These are phyloP conservation scores for Gaillardinia entomophila DNA, from an alignment of 805 yeast species.

Conservation along the genomic window DNA sequence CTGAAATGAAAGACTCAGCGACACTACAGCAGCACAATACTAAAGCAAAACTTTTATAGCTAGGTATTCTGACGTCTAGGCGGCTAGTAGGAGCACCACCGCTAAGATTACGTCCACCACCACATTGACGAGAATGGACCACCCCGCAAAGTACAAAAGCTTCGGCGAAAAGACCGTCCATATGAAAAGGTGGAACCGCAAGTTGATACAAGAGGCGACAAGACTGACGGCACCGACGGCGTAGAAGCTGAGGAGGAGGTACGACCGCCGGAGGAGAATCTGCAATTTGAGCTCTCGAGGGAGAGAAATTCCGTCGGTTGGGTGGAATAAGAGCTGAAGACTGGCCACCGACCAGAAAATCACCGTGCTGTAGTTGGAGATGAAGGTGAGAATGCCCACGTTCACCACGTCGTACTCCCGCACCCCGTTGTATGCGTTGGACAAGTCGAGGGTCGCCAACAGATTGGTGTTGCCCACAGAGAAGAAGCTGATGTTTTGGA, in stretches of 20 bases:
- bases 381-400: conserved; percentile 74
- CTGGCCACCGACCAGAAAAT: conserved; percentile 68
- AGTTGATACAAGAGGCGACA: conserved; percentile 60
- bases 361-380: conserved; percentile 83
- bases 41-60: too few species aligned
- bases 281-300: conserved; percentile 24
- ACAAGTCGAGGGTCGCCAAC: conserved; percentile 81
- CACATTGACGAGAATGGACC: conserved; percentile 53
- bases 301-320: conserved; percentile 8
- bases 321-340: conserved; percentile 26
- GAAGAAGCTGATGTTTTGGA: conserved; percentile 78
- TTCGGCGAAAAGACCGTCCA: conserved; percentile 99
- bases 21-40: too few species aligned
- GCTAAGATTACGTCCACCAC: conserved; percentile 19
- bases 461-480: conserved; percentile 90
- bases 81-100: background rate
- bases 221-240: conserved; percentile 54
- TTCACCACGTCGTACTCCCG: conserved; percentile 57
- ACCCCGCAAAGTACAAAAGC: conserved; percentile 68
- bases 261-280: conserved; percentile 26
- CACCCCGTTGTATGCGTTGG: conserved; percentile 90
- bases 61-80: too few species aligned
- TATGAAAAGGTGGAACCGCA: conserved; percentile 83
- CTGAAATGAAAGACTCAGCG: too few species aligned
- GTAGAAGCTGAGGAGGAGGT: conserved; percentile 49